Evolutionary conservation across 257 asterid species (phyloP).

Genomic region (Jacaranda copaia): DNA sequence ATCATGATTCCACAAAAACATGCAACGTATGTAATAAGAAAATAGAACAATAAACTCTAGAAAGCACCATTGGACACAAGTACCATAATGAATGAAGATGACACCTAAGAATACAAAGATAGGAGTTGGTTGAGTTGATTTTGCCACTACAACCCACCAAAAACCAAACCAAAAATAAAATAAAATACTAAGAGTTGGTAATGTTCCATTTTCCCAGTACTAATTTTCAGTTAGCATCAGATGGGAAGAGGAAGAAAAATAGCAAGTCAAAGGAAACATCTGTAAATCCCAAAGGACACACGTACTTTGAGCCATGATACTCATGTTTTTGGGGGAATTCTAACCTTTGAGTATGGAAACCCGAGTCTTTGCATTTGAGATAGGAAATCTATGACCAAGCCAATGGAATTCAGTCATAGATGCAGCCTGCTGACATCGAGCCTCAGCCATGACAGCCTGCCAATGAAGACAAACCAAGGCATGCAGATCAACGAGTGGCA

Average conservation of each 20-base stretch:
- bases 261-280: slow-evolving; percentile 16
- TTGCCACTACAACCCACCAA: too few species aligned
- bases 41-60: background rate
- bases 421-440: slow-evolving; percentile 98
- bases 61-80: too few species aligned
- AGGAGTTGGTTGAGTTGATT: too few species aligned
- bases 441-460: slow-evolving; percentile 98
- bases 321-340: slow-evolving; percentile 24
- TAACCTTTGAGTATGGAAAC: slow-evolving; percentile 91
- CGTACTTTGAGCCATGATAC: slow-evolving; percentile 19
- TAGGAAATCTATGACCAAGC: slow-evolving; percentile 90
- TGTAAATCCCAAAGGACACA: background rate
- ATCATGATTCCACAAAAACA: slow-evolving; percentile 13
- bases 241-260: slow-evolving; percentile 10
- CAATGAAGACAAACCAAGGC: slow-evolving; percentile 40
- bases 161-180: background rate
- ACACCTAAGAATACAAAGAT: too few species aligned
- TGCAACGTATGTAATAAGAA: background rate
- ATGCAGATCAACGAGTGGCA: slow-evolving; percentile 27
- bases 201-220: slow-evolving; percentile 19
- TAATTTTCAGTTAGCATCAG: slow-evolving; percentile 11
- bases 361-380: slow-evolving; percentile 94
- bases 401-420: slow-evolving; percentile 93
- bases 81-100: too few species aligned
- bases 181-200: background rate